These are phyloP conservation scores for Xylaria cubensis DNA, from an alignment of 495 filamentous ascomycete species.

Conservation along the genomic window DNA sequence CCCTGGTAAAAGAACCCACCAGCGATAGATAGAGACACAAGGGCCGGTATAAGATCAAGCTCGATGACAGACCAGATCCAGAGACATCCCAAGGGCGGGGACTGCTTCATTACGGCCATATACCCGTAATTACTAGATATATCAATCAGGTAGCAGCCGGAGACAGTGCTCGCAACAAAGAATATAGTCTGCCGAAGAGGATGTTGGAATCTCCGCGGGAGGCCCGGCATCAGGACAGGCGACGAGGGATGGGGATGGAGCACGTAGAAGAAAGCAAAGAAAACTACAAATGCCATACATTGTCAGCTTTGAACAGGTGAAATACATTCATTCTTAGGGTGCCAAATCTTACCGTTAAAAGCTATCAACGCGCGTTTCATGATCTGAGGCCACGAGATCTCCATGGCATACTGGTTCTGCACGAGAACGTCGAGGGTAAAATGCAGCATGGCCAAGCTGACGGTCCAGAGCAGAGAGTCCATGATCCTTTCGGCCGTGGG, in stretches of 20 bases:
- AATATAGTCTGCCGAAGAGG: constrained; percentile 67
- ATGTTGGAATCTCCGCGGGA: constrained; percentile 53
- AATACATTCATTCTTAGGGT: not conserved
- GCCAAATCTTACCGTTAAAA: constrained; percentile 51
- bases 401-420: constrained; percentile 84
- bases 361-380: constrained; percentile 57
- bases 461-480: constrained; percentile 69
- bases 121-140: constrained; percentile 82
- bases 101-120: constrained; percentile 88
- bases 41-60: constrained; percentile 72
- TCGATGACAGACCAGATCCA: constrained; percentile 96
- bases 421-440: constrained; percentile 90
- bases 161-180: constrained; percentile 56
- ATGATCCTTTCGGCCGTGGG: constrained; percentile 58
- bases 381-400: constrained; percentile 65
- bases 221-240: constrained; percentile 48
- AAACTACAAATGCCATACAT: constrained; percentile 52
- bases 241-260: constrained; percentile 61
- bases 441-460: constrained; percentile 80
- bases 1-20: constrained; percentile 72
- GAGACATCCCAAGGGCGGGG: constrained; percentile 84
- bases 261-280: constrained; percentile 65
- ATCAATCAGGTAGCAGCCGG: constrained; percentile 79
- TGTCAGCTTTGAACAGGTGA: constrained; percentile 29
- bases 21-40: constrained; percentile 64